Conservation (phyloP, 345 rosid species). For the Orychophragmus violaceus region DNA sequence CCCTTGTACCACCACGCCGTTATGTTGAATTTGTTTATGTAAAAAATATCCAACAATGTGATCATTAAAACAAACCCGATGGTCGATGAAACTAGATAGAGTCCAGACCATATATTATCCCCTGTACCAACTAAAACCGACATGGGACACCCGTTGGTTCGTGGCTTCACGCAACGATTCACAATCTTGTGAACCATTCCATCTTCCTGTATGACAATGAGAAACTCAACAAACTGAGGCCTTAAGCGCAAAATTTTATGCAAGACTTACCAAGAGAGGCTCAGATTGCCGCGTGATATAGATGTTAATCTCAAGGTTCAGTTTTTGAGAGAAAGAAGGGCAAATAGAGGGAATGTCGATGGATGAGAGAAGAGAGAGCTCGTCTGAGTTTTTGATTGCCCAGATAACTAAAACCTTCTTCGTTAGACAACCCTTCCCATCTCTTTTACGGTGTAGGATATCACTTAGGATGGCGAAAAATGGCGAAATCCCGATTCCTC, state of each 20-base stretch:
- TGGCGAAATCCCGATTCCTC: conserved; percentile 92
- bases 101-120: conserved; percentile 64
- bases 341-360: conserved; percentile 55
- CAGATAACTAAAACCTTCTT: conserved; percentile 58
- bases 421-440: conserved; percentile 67
- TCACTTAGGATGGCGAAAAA: conserved; percentile 81
- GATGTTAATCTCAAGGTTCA: conserved; percentile 49
- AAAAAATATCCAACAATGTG: conserved; percentile 43
- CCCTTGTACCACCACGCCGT: conserved; percentile 83
- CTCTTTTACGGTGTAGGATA: conserved; percentile 55
- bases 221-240: background rate
- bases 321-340: conserved; percentile 44
- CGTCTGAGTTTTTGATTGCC: conserved; percentile 76
- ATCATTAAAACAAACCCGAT: conserved; percentile 48
- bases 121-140: conserved; percentile 79
- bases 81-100: conserved; percentile 49
- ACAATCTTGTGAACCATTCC: conserved; percentile 33
- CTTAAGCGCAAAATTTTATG: background rate
- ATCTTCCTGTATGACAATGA: conserved; percentile 59
- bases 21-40: conserved; percentile 50
- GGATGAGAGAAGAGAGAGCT: conserved; percentile 64
- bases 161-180: conserved; percentile 30
- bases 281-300: conserved; percentile 70
- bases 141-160: conserved; percentile 44
- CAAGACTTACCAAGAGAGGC: conserved; percentile 55